Percentiles rank a stretch among this genome's conserved stretches.
Evolutionary conservation across 495 filamentous ascomycete species (phyloP).

Genomic region (Xylaria acuta): DNA sequence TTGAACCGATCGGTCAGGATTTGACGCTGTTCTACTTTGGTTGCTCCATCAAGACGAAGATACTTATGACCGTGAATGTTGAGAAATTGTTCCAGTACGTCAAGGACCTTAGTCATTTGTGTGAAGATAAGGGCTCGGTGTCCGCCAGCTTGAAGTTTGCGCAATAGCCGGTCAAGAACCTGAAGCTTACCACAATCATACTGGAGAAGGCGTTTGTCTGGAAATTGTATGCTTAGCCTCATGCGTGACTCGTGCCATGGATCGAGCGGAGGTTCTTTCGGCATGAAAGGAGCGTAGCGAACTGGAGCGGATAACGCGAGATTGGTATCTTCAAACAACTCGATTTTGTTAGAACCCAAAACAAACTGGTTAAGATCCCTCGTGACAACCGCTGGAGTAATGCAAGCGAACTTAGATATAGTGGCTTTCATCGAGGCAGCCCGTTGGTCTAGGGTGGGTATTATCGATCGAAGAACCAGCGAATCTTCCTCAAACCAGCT

Average conservation of each 20-base stretch:
- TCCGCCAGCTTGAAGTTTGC: constrained; percentile 84
- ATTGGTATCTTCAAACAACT: constrained; percentile 62
- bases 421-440: constrained; percentile 71
- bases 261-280: constrained; percentile 63
- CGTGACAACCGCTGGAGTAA: constrained; percentile 87
- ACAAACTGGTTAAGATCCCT: constrained; percentile 73
- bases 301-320: constrained; percentile 53
- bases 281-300: constrained; percentile 55
- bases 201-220: constrained; percentile 91
- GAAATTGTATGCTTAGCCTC: constrained; percentile 93
- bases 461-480: constrained; percentile 70
- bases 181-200: constrained; percentile 99
- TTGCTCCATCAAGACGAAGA: constrained; percentile 90
- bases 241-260: constrained; percentile 94
- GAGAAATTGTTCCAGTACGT: constrained; percentile 96
- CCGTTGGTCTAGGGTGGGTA: constrained; percentile 74
- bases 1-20: constrained; percentile 98
- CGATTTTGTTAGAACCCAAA: constrained; percentile 64
- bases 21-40: constrained; percentile 93
- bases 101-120: constrained; percentile 98
- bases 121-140: constrained; percentile 98
- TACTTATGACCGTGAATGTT: constrained; percentile 99
- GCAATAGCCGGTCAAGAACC: constrained; percentile 82
- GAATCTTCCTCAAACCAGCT: constrained; percentile 79
- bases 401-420: constrained; percentile 87